Evolutionary conservation across 768 basidiomycete genomes (phyloP), one percentile per base, ranked within the genome.

Genomic region (Strobilomyces dryophilus): DNA sequence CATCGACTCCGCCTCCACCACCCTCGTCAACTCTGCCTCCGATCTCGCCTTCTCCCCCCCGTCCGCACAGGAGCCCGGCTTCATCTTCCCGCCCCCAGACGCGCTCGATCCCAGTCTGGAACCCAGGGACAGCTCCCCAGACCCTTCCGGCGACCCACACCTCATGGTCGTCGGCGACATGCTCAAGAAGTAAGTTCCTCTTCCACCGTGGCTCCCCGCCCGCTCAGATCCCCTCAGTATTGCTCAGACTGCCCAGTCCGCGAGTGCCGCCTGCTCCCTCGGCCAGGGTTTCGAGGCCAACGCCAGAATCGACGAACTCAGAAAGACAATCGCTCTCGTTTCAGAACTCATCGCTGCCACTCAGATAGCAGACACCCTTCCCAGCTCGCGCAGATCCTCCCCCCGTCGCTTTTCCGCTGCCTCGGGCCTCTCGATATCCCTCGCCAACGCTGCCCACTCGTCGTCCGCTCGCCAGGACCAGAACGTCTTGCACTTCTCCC

Each of bases 221-320:
- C 53, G 35, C 63, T 64, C 40, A 57, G 55, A 53, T 63, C 54
- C 57, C 52, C 56, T 57, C 61, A 85, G 84, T 66, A 83, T 86
- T 58, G 81, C 79, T 39, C 75, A 79, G 50, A 83, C 82, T 15
- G 83, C 83, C 36, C 74, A 77, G 49, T 79, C 80, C 41, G 83
- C 81, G 40, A 79, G 76, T 39, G 73, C 74, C 36, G 77, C 77
- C 32, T 83, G 79, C 56, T 71, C 71, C 27, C 55, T 66, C 15
- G 76, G 69, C n/a, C 76, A 79, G 56, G 74, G 74, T 46, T 55
- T 72, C 8, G 76, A 79, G 59, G 78, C 79, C 7, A 73, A 73
- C 37, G 73, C 65, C 27, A 79, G 78, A 60, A 77, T 84, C 50
- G 79, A 77, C 61, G 76, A 82, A 53, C 74, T 84, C 60, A 81